Percentiles rank a stretch among this genome's conserved stretches.
These are phyloP conservation scores for Arthrocladium fulminans DNA, from an alignment of 2,329 filamentous ascomycete genomes.

Conservation along the genomic window DNA sequence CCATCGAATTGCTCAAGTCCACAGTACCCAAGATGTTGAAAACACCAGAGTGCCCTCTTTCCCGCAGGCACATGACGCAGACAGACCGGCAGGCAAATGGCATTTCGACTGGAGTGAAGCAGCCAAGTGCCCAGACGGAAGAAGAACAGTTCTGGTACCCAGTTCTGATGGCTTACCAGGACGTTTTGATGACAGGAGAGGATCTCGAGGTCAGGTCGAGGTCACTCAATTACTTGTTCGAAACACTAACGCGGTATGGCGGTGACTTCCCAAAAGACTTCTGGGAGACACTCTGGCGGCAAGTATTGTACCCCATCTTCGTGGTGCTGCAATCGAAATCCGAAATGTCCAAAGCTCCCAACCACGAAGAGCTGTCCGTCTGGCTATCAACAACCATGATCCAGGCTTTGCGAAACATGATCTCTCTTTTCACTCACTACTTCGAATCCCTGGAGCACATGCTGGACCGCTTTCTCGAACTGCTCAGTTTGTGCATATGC, in stretches of 20 bases:
- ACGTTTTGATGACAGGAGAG: conserved; percentile 97
- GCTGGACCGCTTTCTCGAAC: conserved; percentile 92
- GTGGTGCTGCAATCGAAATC: conserved; percentile 94
- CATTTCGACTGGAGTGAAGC: conserved; percentile 46
- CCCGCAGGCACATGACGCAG: conserved; percentile 50
- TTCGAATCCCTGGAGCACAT: conserved; percentile 95
- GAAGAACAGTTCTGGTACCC: conserved; percentile 99
- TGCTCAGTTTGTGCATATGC: conserved; percentile 91
- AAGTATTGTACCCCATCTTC: conserved; percentile 95
- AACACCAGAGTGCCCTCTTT: conserved; percentile 89
- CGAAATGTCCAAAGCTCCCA: conserved; percentile 90
- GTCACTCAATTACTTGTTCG: conserved; percentile 93
- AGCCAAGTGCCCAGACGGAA: conserved; percentile 70
- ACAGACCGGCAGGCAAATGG: conserved; percentile 37
- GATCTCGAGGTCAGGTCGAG: conserved; percentile 85
- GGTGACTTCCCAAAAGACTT: conserved; percentile 88
- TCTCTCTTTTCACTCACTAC: conserved; percentile 96
- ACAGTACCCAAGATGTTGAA: conserved; percentile 91
- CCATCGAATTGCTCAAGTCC: conserved; percentile 88
- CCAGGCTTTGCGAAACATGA: conserved; percentile 95
- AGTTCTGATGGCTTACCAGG: conserved; percentile 94
- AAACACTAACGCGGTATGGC: conserved; percentile 81
- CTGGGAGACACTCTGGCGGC: conserved; percentile 97
- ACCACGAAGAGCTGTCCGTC: conserved; percentile 92
- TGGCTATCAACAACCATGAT: conserved; percentile 99